Evolutionary conservation across 768 basidiomycete species (phyloP), one percentile per base, ranked within the genome.

Genomic region (Nevesoporus exiguus): DNA sequence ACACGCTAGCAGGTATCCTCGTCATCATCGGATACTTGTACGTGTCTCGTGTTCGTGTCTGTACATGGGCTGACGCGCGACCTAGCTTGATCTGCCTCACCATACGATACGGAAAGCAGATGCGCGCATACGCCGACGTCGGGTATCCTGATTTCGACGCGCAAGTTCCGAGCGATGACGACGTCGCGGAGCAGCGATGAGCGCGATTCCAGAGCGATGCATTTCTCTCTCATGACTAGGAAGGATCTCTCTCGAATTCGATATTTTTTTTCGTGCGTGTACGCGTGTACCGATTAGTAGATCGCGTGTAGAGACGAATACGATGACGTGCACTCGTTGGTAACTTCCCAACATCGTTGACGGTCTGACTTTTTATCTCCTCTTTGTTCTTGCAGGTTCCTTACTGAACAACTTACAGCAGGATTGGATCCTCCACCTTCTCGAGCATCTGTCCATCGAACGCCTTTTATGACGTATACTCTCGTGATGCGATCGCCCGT

Each of bases 101-200:
- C 4, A 80, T 88, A 43, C 72, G 68, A 19, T 82, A 85, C 41
- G 85, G 84, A 4, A 75, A 76, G 27, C 70, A 73, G 49, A 77
- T 88, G 73, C 74, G 85, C 39, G 77, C 75, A 0, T 82, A 77
- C 73, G 68, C 77, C 7, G 80, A 87, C 58, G 68, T 85, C 8
- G 83, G 79, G 3, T 85, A 76, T 60, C 79, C 83, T 1, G 37
- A 58, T 45, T 66, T 66, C 29, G 47, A 45, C 3, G 22, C 31
- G 21, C 61, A n/a, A 11, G 9, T 3, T 1, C 7, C 21, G 19
- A 21, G 10, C 8, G 30, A 17, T 11, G 21, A 42, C 39, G 15
- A 17, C 15, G 34, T 5, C 4, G 15, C 34, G 15, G 34, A 17
- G 15, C 34, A 17, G 34, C 14, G 34, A 15, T 36, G 34, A 36